Percentiles rank a stretch among this genome's conserved stretches.
Conservation (phyloP, 2,329 filamentous ascomycete genomes). For the Calonectria fujianensis region DNA sequence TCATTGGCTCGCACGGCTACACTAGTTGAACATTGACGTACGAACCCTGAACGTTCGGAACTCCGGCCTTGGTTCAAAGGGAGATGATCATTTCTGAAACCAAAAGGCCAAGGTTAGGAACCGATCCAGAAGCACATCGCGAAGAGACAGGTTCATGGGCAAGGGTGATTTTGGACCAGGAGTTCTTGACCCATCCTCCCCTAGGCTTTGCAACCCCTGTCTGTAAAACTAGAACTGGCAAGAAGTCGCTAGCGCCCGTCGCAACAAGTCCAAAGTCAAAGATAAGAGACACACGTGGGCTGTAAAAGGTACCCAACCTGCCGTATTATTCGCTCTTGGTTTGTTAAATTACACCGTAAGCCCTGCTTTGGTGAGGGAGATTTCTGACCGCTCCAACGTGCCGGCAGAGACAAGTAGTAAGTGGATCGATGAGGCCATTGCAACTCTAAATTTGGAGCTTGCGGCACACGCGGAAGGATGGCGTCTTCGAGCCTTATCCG, state of each 20-base stretch:
- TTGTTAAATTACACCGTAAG: constrained; percentile 9
- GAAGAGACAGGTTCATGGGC: constrained; percentile 2
- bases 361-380: constrained; percentile 8
- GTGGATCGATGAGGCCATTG: constrained; percentile 28
- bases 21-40: neutral
- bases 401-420: neutral
- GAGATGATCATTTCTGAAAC: constrained; percentile 27
- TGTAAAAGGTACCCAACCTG: neutral
- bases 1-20: neutral
- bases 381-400: constrained; percentile 1
- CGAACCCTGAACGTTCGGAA: constrained; percentile 4
- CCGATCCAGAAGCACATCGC: constrained; percentile 18
- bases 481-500: constrained; percentile 7
- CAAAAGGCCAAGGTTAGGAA: constrained; percentile 6
- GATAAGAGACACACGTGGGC: constrained; percentile 12
- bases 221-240: neutral
- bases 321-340: neutral
- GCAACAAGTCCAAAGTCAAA: neutral
- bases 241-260: neutral
- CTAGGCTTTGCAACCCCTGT: neutral
- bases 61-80: neutral
- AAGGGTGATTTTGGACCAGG: constrained; percentile 13
- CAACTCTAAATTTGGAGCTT: constrained; percentile 27
- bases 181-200: constrained; percentile 8
- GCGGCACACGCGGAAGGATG: constrained; percentile 13